Percentiles rank a stretch among this genome's conserved stretches.
Conservation (phyloP, 1,284 basidiomycete genomes). For the Bondarzewia mesenterica region DNA sequence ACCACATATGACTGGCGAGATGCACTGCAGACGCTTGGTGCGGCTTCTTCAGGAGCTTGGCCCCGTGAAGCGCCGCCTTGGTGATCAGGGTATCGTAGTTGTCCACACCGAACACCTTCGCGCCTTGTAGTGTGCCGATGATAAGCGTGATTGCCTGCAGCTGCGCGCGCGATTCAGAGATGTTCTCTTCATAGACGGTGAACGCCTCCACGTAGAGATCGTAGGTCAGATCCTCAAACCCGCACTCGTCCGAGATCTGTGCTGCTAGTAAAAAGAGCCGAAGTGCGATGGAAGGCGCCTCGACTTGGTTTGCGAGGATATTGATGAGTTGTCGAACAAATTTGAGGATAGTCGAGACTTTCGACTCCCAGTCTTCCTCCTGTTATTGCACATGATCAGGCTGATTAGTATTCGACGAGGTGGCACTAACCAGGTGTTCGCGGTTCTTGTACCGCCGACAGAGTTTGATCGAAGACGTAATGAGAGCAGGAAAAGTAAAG, state of each 20-base stretch:
- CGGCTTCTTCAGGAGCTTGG: slow-evolving; percentile 91
- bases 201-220: slow-evolving; percentile 96
- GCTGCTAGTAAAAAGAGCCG: slow-evolving; percentile 91
- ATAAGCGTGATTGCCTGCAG: slow-evolving; percentile 90
- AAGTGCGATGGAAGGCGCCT: slow-evolving; percentile 83
- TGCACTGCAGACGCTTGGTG: slow-evolving; percentile 94
- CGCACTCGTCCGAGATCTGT: slow-evolving; percentile 87
- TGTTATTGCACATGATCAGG: slow-evolving; percentile 19
- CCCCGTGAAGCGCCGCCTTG: slow-evolving; percentile 90
- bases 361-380: slow-evolving; percentile 80
- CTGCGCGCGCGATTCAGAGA: slow-evolving; percentile 88
- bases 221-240: slow-evolving; percentile 89
- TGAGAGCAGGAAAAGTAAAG: slow-evolving; percentile 90
- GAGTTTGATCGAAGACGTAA: slow-evolving; percentile 84
- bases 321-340: slow-evolving; percentile 88
- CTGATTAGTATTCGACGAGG: slow-evolving; percentile 1
- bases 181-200: slow-evolving; percentile 91
- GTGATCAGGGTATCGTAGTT: slow-evolving; percentile 95
- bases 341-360: slow-evolving; percentile 80
- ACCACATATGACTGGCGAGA: slow-evolving; percentile 92
- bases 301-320: slow-evolving; percentile 85
- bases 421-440: slow-evolving; percentile 46
- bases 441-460: slow-evolving; percentile 81
- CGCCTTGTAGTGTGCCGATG: slow-evolving; percentile 79
- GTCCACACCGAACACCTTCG: slow-evolving; percentile 80